A percentile compares a stretch with the other conserved stretches of the same genome.
These are phyloP conservation scores for Boletus insuetus DNA, from an alignment of 768 basidiomycete species.

Conservation along the genomic window DNA sequence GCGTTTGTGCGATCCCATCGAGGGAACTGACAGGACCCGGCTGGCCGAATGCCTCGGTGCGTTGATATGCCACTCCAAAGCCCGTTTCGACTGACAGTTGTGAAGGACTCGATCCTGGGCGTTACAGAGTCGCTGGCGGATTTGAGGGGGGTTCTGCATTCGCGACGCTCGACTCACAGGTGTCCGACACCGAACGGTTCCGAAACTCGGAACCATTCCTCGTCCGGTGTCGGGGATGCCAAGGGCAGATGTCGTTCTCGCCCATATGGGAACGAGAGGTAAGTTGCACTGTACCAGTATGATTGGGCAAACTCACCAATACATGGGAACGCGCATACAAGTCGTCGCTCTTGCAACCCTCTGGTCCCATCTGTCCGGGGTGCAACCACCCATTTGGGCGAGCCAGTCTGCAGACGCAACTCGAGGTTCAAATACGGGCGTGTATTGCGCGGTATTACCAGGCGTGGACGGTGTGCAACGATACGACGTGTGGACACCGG, in stretches of 20 bases:
- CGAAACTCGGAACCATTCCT: slow-evolving; percentile 67
- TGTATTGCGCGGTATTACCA: slow-evolving; percentile 84
- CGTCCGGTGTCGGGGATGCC: slow-evolving; percentile 76
- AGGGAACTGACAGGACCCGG: slow-evolving; percentile 89
- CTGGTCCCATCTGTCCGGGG: slow-evolving; percentile 68
- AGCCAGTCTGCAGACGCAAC: slow-evolving; percentile 74
- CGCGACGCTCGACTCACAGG: slow-evolving; percentile 81
- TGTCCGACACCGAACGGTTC: slow-evolving; percentile 87
- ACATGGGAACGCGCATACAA: slow-evolving; percentile 36
- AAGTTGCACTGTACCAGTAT: slow-evolving; percentile 11
- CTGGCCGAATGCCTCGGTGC: slow-evolving; percentile 93
- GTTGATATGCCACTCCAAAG: slow-evolving; percentile 13
- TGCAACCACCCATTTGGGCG: slow-evolving; percentile 54
- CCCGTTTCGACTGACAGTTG: background rate
- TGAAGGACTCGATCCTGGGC: slow-evolving; percentile 58
- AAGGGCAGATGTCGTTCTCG: slow-evolving; percentile 53
- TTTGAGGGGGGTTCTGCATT: slow-evolving; percentile 61
- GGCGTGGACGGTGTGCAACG: slow-evolving; percentile 85
- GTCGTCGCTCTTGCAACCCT: slow-evolving; percentile 62
- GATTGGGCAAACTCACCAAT: background rate
- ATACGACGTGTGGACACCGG: slow-evolving; percentile 74
- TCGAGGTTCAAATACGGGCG: slow-evolving; percentile 81
- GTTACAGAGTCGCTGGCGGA: slow-evolving; percentile 45
- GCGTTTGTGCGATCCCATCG: slow-evolving; percentile 93
- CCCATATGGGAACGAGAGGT: slow-evolving; percentile 62